A percentile compares a stretch with the other conserved stretches of the same genome.
phyloP scores from a whole-genome alignment of 176 grass and related monocot species.

The Melocanna baccifera region DNA sequence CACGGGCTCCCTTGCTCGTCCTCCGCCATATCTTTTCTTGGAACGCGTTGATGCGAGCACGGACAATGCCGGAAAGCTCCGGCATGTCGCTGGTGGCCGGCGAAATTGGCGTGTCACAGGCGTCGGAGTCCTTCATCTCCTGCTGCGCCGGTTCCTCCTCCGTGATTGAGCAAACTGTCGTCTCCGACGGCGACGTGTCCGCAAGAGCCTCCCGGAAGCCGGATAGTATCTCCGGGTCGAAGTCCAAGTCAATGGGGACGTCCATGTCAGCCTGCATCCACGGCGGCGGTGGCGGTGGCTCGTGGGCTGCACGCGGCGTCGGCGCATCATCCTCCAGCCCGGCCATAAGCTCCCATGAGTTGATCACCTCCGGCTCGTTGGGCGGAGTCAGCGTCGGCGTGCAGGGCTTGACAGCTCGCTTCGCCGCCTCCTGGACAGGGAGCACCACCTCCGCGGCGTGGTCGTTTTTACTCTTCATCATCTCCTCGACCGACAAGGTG shows the following conservation, averaged over 20 bases:
- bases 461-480: slow-evolving; percentile 26
- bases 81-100: slow-evolving; percentile 21
- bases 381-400: slow-evolving; percentile 53
- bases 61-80: slow-evolving; percentile 49
- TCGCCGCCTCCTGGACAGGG: neutral
- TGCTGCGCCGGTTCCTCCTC: neutral
- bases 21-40: slow-evolving; percentile 48
- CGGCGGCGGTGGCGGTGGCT: neutral
- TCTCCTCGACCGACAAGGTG: slow-evolving; percentile 32
- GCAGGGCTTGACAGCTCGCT: neutral
- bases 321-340: slow-evolving; percentile 42
- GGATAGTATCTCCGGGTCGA: slow-evolving; percentile 55
- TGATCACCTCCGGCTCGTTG: slow-evolving; percentile 62
- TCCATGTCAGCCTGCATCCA: slow-evolving; percentile 50
- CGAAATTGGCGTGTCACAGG: neutral
- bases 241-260: slow-evolving; percentile 35
- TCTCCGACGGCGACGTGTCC: slow-evolving; percentile 22
- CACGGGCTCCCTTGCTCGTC: slow-evolving; percentile 7
- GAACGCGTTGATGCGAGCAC: slow-evolving; percentile 48
- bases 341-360: slow-evolving; percentile 63
- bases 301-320: slow-evolving; percentile 1
- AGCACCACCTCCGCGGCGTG: neutral
- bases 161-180: neutral
- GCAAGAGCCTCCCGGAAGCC: slow-evolving; percentile 53
- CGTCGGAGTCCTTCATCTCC: neutral